These are phyloP conservation scores for Penicillium cataractarum DNA, from an alignment of 495 filamentous ascomycete species.

Conservation along the genomic window DNA sequence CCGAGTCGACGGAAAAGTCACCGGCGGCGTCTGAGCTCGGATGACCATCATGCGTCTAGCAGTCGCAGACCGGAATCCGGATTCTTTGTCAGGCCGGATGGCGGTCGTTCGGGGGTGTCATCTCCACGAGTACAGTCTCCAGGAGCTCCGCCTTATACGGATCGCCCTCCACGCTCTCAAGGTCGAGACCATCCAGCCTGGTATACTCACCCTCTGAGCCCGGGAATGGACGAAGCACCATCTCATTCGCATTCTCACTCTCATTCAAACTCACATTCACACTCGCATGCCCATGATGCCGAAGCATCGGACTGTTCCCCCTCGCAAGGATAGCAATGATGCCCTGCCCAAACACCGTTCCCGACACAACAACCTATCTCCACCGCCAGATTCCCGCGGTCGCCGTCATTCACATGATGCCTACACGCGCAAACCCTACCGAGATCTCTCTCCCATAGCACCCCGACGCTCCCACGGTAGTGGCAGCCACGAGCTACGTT, in stretches of 20 bases:
- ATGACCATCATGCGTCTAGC: conserved; percentile 28
- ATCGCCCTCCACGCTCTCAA: conserved; percentile 20
- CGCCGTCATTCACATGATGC: conserved; percentile 52
- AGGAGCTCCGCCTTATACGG: conserved; percentile 23
- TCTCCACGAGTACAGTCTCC: conserved; percentile 42
- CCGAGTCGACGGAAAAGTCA: conserved; percentile 24
- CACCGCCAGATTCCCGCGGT: conserved; percentile 29
- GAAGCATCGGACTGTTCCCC: conserved; percentile 33
- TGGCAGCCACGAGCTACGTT: conserved; percentile 17
- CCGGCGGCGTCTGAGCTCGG: conserved; percentile 32
- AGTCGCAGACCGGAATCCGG: conserved; percentile 29
- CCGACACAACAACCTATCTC: conserved; percentile 37
- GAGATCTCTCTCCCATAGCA: conserved; percentile 36
- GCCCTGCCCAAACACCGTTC: conserved; percentile 19
- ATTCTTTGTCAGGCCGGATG: conserved; percentile 14
- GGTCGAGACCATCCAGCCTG: conserved; percentile 30
- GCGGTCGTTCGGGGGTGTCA: conserved; percentile 23
- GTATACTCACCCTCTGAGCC: conserved; percentile 28
- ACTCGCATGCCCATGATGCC: conserved; percentile 13
- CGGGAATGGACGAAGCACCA: conserved; percentile 22
- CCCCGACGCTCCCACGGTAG: conserved; percentile 20
- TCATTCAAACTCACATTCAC: neutral
- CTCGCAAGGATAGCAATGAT: conserved; percentile 18
- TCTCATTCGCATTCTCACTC: conserved; percentile 10
- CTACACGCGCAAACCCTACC: conserved; percentile 38